phyloP scores from a whole-genome alignment of 768 basidiomycete species.

The Leucocoprinus leucothites region DNA sequence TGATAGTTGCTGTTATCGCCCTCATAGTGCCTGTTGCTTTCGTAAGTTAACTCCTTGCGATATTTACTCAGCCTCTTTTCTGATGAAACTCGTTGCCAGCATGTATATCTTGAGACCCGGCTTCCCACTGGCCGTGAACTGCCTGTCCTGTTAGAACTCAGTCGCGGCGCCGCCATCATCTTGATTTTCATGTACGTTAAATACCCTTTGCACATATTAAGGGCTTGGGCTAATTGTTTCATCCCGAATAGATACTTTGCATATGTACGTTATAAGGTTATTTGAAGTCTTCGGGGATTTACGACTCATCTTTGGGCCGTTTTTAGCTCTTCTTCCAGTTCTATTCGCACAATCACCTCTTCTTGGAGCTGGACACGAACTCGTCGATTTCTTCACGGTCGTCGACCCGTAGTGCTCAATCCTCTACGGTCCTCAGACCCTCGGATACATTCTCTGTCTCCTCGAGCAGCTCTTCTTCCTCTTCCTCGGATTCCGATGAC shows the following conservation, averaged over 20 bases:
- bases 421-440: constrained; percentile 9
- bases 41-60: constrained; percentile 25
- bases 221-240: constrained; percentile 1
- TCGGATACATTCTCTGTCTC: constrained; percentile 17
- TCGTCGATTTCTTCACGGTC: constrained; percentile 18
- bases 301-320: background rate
- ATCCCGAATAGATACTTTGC: constrained; percentile 22
- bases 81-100: constrained; percentile 25
- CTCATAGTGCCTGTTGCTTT: constrained; percentile 67
- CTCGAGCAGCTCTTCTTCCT: constrained; percentile 16
- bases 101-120: constrained; percentile 32
- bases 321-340: constrained; percentile 50
- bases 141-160: constrained; percentile 39
- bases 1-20: constrained; percentile 69
- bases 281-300: background rate
- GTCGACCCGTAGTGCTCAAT: background rate
- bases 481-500: constrained; percentile 12
- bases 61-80: too few relatives aligned
- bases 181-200: constrained; percentile 37
- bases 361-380: constrained; percentile 32
- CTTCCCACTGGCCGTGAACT: constrained; percentile 35
- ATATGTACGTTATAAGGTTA: constrained; percentile 18
- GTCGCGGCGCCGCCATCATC: constrained; percentile 45
- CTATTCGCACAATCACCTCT: constrained; percentile 47
- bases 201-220: too few relatives aligned